Base-by-base conservation (phyloP, 2,329 filamentous ascomycete species). In the Colletotrichum abscissum region DNA sequence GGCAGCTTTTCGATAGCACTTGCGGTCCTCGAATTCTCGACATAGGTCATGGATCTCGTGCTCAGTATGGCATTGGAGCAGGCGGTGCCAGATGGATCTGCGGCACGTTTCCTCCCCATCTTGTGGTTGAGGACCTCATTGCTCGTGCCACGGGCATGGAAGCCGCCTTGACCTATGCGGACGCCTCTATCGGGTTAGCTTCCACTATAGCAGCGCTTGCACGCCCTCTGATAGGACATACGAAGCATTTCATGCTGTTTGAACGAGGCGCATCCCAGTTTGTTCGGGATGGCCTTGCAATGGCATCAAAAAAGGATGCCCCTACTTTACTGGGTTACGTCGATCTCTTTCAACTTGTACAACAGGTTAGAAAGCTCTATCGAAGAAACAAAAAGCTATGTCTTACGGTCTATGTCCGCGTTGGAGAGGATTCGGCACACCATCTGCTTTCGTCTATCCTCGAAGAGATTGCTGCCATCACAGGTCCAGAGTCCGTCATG, bases 71-170 rank as follows among this genome's bases (percentile, higher is more conserved):
- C 12, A 52, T 76, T 3, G 73, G 73, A 8, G 63, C 75, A 1
- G 70, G 70, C 24, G 67, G 69, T 16, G 54, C 70, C 7, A 52
- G 73, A 16, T 65, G 65, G 69, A 67, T 74, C 46, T 71, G 62
- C 5, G 73, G 73, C 35, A 76, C 74, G 1, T 76, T 71, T 8
- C 67, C 73, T 11, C 69, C 75, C 4, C 75, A 76, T 8, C 35
- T 72, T 1, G 28, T 38, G 0, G 73, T 69, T 8, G 75, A 76
- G 35, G 55, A 26, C 3, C 63, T 76, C 2, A 38, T 76, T 38
- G 58, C 69, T 8, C 42, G 9, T 30, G 65, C 64, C 1, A 69
- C 64, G 1, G 75, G 70, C 4, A 55, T 57, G 28, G 30, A 74
- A 8, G 67, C 60, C 7, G 69, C 63, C 30, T 57, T 76, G 28